Percentiles rank a stretch among this genome's conserved stretches.
phyloP scores from a whole-genome alignment of 805 yeast species.

The Nakazawaea pomicola region DNA sequence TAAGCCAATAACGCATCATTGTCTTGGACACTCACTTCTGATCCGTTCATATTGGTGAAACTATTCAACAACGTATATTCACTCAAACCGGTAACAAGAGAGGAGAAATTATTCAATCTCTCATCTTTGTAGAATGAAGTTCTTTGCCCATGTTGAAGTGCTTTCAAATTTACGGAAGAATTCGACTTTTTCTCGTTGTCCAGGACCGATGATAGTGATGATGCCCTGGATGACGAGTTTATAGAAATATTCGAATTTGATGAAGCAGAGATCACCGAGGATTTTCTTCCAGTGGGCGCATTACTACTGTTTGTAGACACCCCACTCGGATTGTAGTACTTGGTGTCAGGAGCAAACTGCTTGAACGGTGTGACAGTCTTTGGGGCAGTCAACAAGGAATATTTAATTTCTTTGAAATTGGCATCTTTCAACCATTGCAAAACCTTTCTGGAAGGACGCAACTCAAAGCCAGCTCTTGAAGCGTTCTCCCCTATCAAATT shows the following conservation, averaged over 20 bases:
- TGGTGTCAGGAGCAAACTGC: too few relatives aligned
- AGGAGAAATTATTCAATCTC: slow-evolving; percentile 7
- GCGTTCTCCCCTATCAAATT: background rate
- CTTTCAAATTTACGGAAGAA: background rate
- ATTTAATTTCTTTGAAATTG: slow-evolving; percentile 11
- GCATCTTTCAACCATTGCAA: background rate
- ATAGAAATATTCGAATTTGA: background rate
- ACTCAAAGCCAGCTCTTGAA: background rate
- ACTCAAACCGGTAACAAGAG: slow-evolving; percentile 6
- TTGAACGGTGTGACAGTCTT: slow-evolving; percentile 9
- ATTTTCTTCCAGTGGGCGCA: too few relatives aligned
- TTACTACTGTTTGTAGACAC: too few relatives aligned
- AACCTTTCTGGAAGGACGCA: slow-evolving; percentile 2
- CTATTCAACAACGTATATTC: slow-evolving; percentile 1
- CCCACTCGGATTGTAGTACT: too few relatives aligned
- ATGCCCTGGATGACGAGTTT: background rate
- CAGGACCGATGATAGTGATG: background rate
- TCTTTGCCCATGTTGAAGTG: background rate
- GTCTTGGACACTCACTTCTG: background rate
- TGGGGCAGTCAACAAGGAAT: slow-evolving; percentile 7
- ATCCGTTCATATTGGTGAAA: slow-evolving; percentile 2
- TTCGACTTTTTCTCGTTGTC: background rate
- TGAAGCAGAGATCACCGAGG: background rate
- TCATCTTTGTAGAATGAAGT: slow-evolving; percentile 9
- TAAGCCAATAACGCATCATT: background rate